A percentile compares a stretch with the other conserved stretches of the same genome.
Evolutionary conservation across 169 alveolate species (phyloP).

Genomic region (Plasmodium reichenowi): DNA sequence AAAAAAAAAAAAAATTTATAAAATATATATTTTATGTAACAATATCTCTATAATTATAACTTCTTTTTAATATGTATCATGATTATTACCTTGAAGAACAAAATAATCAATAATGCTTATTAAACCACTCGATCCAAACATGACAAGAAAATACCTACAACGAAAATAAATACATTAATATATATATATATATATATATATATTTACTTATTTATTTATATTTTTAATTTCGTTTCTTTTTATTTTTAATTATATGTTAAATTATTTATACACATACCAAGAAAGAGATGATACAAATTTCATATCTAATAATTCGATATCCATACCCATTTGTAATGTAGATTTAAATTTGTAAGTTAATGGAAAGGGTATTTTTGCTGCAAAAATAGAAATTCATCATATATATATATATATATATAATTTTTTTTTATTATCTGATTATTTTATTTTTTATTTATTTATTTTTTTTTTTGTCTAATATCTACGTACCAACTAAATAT

Average conservation of each 20-base stretch:
- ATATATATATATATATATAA: neutral
- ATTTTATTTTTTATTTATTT: neutral
- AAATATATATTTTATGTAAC: neutral
- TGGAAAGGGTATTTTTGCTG: conserved; percentile 88
- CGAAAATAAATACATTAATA: neutral
- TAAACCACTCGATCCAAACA: conserved; percentile 72
- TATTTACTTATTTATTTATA: too few relatives aligned
- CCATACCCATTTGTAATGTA: conserved; percentile 88
- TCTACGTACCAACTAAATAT: conserved; percentile 81
- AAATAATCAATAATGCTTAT: conserved; percentile 74
- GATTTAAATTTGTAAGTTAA: conserved; percentile 85
- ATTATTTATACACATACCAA: conserved; percentile 68
- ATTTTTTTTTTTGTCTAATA: neutral
- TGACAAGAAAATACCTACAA: conserved; percentile 74
- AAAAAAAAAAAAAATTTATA: neutral
- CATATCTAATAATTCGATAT: conserved; percentile 78
- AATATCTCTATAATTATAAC: too few relatives aligned
- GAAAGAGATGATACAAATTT: conserved; percentile 81
- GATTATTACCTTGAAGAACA: conserved; percentile 70
- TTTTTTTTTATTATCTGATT: neutral
- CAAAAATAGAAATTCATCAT: neutral
- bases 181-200: neutral
- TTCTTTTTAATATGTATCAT: neutral
- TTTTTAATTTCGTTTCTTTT: too few relatives aligned
- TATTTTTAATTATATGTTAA: neutral